Evolutionary conservation across 768 basidiomycete genomes (phyloP), one percentile per base, ranked within the genome.

Genomic region (Xerocomellus amylosporus): DNA sequence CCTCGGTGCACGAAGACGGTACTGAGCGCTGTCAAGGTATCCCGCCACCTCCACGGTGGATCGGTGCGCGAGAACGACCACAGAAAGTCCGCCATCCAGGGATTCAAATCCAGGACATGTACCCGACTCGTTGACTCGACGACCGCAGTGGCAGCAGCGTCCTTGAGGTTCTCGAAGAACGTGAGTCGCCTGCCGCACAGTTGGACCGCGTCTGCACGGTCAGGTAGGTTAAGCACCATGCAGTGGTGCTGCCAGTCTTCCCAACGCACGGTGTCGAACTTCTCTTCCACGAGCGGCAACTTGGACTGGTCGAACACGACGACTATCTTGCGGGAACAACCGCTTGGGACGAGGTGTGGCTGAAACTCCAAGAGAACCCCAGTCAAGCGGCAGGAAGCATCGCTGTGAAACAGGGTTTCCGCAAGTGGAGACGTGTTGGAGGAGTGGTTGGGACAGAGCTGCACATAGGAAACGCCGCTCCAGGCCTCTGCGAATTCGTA

Each of bases 401-500:
- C 82, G 34, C 75, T 72, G 55, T 79, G 80, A 63, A 86, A 86
- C n/a, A 85, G 65, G 8, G 81, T 78, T 43, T 68, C 76, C 3
- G 77, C 62, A 28, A 73, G 66, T 2, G 74, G 66, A 4, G 64
- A 49, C 28, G 70, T 53, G 26, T 78, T 72, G 8, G 77, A 71
- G 37, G 79, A 74, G 13, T 69, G 71, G 56, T 85, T 83, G 1
- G 75, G 75, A 45, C 74, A 73, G 57, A 85, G 79, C 33, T 73
- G 75, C 58, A 85, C 69, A 28, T 67, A 67, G 14, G 75, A 77
- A 38, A 69, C 53, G 37, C 71, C 71, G 43, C 58, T 69, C 84
- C 83, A 86, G 28, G 72, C 71, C 37, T 73, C 74, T 2, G 84
- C 81, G 22, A 86, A 75, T 59, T 85, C 81, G 63, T 83, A 84